Conservation (phyloP, 176 grass and related monocot species). For the Oropetium thomaeum region DNA sequence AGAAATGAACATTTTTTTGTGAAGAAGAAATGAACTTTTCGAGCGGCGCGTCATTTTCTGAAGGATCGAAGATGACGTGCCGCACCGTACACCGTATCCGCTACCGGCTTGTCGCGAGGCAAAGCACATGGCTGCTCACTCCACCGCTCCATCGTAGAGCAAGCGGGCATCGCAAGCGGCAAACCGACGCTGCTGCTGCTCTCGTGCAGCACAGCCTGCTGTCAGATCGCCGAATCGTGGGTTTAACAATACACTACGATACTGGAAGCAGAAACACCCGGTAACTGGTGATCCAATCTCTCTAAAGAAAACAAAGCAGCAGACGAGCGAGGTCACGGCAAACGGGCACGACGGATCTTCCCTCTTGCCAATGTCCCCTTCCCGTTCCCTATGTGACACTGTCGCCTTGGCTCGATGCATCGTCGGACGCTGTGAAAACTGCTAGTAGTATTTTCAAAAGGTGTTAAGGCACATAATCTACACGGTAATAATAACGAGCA, state of each 20-base stretch:
- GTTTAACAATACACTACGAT: not conserved
- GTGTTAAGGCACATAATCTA: too few relatives aligned
- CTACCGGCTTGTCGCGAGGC: not conserved
- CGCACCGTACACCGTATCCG: not conserved
- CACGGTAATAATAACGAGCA: too few relatives aligned
- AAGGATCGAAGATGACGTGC: too few relatives aligned
- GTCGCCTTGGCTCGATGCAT: not conserved
- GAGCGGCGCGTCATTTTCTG: too few relatives aligned
- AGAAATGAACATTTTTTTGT: too few relatives aligned
- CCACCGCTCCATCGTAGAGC: not conserved
- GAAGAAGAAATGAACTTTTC: too few relatives aligned
- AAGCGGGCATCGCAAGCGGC: not conserved
- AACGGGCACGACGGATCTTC: not conserved
- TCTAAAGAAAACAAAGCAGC: not conserved
- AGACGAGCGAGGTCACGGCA: not conserved
- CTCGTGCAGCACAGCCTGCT: not conserved
- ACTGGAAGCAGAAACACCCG: not conserved
- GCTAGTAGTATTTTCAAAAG: too few relatives aligned
- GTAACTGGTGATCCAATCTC: not conserved
- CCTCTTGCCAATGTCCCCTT: not conserved
- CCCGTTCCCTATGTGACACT: not conserved
- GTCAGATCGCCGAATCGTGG: not conserved
- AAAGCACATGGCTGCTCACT: not conserved
- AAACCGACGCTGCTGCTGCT: not conserved
- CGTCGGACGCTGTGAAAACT: not conserved